phyloP scores from a whole-genome alignment of 768 basidiomycete species.

The Pluteus cervinus region DNA sequence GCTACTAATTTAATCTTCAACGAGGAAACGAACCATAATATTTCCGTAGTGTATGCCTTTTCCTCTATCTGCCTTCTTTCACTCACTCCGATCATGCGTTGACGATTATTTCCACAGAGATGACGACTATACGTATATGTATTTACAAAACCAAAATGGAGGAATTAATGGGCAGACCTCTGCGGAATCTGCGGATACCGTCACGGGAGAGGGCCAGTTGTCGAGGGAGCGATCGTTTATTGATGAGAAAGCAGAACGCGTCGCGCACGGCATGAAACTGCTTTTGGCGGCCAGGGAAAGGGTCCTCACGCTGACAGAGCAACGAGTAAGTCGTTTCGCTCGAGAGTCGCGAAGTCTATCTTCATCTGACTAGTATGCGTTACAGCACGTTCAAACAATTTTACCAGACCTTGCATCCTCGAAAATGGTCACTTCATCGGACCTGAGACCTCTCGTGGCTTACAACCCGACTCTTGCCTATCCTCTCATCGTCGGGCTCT shows the following conservation, averaged over 20 bases:
- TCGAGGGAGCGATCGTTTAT: constrained; percentile 36
- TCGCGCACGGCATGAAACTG: constrained; percentile 61
- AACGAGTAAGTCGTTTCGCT: constrained; percentile 44
- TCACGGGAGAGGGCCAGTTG: constrained; percentile 11
- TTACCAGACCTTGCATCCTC: constrained; percentile 39
- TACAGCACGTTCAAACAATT: constrained; percentile 30
- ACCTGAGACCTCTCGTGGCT: constrained; percentile 59
- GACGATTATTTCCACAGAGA: constrained; percentile 25
- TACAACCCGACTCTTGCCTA: constrained; percentile 68
- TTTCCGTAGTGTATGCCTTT: constrained; percentile 39
- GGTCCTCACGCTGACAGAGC: constrained; percentile 69
- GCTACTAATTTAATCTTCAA: constrained; percentile 67
- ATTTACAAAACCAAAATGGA: constrained; percentile 23
- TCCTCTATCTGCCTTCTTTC: neutral
- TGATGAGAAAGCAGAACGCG: constrained; percentile 50
- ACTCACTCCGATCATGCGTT: constrained; percentile 4
- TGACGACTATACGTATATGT: constrained; percentile 38
- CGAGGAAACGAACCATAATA: constrained; percentile 50
- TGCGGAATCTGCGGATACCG: constrained; percentile 5
- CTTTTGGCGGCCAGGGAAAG: constrained; percentile 65
- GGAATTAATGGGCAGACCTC: neutral
- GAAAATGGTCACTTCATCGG: constrained; percentile 58
- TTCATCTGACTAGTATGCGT: neutral
- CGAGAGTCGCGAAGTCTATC: no score
- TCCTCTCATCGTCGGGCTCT: constrained; percentile 55